Base-by-base conservation (phyloP, 1,139 yeast genomes). In the Blastobotrys arbuscula region DNA sequence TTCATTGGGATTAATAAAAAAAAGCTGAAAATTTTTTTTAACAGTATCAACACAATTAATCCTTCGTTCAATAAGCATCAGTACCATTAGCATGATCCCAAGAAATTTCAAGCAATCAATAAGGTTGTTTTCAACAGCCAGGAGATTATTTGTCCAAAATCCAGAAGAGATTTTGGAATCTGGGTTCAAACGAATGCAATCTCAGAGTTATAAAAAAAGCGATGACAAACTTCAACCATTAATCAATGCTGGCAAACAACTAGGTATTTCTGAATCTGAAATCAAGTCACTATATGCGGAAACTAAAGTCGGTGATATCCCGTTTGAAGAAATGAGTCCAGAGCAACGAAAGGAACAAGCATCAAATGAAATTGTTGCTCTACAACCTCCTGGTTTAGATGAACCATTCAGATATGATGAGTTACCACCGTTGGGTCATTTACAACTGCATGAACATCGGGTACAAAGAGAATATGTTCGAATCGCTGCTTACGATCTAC, bases 401-500 rank as follows among this genome's bases (percentile, higher is more conserved):
- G 64, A 66, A 31, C 63, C 65, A 26, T 75, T 71, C 53, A 69
- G 72, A 56, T 76, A 70, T 56, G 85, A 80, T 59, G 86, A 81
- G 59, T 70, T 79, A 55, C 82, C 86, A 21, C 71, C 81, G 6
- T 69, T 71, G 23, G 85, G 84, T 2, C 84, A 80, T 58, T 72
- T 77, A 52, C 72, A 78, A 55, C 75, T 81, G 39, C 76, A 78
- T 50, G 82, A 78, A 56, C 85, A 81, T 59, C 74, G 88, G 54
- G 61, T 60, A 20, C 78, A 76, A 58, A 72, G 86, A 60, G 75
- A 78, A 50, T 79, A 84, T 61, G 83, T 82, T 60, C 77, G 97
- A 60, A 73, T 87, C 36, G 85, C 94, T 30, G 97, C 97, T 0
- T 92, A 83, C 68, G 97, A 90, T 66, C 76, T 90, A 74, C 98